Base-by-base conservation (phyloP, 345 rosid species). In the Dipteronia dyeriana region DNA sequence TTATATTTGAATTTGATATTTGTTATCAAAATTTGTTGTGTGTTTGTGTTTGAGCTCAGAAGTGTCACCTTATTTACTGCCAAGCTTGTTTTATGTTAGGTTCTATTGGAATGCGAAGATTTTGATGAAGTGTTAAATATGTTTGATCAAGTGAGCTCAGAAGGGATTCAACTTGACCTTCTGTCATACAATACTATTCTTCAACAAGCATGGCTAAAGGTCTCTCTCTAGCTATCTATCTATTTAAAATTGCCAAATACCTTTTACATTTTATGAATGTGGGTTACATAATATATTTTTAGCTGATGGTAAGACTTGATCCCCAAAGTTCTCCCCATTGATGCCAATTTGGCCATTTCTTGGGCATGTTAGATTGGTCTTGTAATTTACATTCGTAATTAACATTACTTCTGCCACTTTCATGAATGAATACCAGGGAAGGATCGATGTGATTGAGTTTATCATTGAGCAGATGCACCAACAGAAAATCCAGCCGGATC, bases 401-500 rank as follows among this genome's bases (percentile, higher is more conserved):
- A 62, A 59, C 64, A 49, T 53, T 63, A 8, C 14, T 69, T 74
- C 64, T 71, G 68, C 16, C 38, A 63, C 54, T 17, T 60, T 66
- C 20, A 45, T 61, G 54, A 29, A 31, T 47, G 69, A 39, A 73
- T 75, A 49, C 17, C 83, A 91, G 97, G 86, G 87, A 29, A 85
- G 90, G 87, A 80, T 91, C 9, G 94, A 92, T 75, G 77, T 90
- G 80, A 82, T 88, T 12, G 98, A 96, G 83, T 86, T 81, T 78
- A 65, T 91, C 54, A 59, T 88, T 7, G 93, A 86, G 84, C 86
- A 80, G 73, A 92, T 96, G 95, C 86, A 75, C 54, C 86, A 65
- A 74, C 83, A 83, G 66, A 86, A 83, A 69, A 77, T 94, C 51
- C 85, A 66, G 81, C 99, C 98, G 29, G 95, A 94, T 76, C 84